Base-by-base conservation (phyloP, 768 basidiomycete genomes). In the Atractiella rhizophila region DNA sequence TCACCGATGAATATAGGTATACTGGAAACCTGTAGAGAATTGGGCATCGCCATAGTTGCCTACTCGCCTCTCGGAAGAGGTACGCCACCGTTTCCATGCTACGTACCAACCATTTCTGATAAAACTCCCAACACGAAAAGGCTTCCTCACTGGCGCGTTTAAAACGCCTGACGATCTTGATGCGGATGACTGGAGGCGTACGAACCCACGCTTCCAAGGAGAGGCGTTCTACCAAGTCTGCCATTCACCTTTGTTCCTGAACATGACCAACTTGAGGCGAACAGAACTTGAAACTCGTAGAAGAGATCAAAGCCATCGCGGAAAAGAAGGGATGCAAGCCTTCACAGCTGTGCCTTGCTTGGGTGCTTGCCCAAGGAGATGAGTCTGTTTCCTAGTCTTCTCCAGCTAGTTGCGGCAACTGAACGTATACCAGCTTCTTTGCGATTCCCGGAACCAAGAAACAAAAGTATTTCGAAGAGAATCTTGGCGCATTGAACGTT, bases 21-120 rank as follows among this genome's bases (percentile, higher is more conserved):
- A n/a, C n/a, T 57, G 41, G 42, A 46, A 12, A 30, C 52, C 16
- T 55, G 55, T 24, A 45, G 39, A 12, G 56, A 58, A 32, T 44
- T 56, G 12, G 55, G 55, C 9, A 54, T 58, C 20, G 41, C 43
- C 13, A 44, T 58, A 35, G 40, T 58, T 35, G 55, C 56, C 21
- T 58, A 35, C n/a, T 35, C 34, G 7, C 34, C 34, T 7, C 16
- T 35, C 12, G 34, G 34, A 30, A 16, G 12, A 16, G 16, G 29
- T 30, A 12, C 16, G 12, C 12, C 13, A 30, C 29, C 16, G 12
- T 30, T 12, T 30, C 13, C 29, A 16, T 30, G 29, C 16, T 30
- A 30, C 29, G 29, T 12, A 16, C 29, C 16, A 16, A 30, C 16
- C 12, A 12, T 12, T 30, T 30, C 29, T 30, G 12, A n/a, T n/a